Percentiles rank a stretch among this genome's conserved stretches.
These are phyloP conservation scores for Leishmania tarentolae DNA, from an alignment of 208 protist genomes.

Conservation along the genomic window DNA sequence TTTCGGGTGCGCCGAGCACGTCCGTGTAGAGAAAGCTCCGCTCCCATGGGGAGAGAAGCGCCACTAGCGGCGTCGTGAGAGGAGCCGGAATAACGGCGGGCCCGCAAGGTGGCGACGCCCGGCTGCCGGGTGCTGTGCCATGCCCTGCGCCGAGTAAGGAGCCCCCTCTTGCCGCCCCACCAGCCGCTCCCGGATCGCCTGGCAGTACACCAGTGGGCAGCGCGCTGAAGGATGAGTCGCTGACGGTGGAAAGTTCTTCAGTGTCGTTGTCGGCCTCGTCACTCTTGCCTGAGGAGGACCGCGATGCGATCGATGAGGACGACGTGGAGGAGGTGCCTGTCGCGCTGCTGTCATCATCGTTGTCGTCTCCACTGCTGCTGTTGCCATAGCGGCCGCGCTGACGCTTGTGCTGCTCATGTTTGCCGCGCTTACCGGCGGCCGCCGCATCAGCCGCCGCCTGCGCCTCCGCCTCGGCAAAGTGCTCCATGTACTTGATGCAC, in stretches of 20 bases:
- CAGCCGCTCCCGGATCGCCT: neutral
- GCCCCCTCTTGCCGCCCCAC: neutral
- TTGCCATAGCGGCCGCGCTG: conserved; percentile 4
- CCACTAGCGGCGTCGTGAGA: conserved; percentile 53
- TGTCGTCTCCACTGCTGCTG: conserved; percentile 1
- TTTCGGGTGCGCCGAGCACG: conserved; percentile 48
- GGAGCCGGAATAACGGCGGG: conserved; percentile 52
- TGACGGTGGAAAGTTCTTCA: conserved; percentile 5
- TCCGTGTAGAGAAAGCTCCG: conserved; percentile 61
- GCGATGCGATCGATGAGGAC: neutral
- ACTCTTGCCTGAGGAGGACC: neutral
- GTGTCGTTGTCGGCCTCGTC: conserved; percentile 4
- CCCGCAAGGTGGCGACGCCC: neutral
- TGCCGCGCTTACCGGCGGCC: neutral
- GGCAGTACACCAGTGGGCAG: neutral
- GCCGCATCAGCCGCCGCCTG: conserved; percentile 9
- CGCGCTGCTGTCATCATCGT: neutral
- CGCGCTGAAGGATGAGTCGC: conserved; percentile 16
- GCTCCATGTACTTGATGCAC: conserved; percentile 48
- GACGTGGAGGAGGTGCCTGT: conserved; percentile 3
- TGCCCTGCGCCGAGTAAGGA: neutral
- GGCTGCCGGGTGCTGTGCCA: neutral
- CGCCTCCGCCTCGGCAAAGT: conserved; percentile 36
- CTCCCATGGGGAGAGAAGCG: conserved; percentile 64
- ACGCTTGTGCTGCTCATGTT: conserved; percentile 1